phyloP scores from a whole-genome alignment of 1,284 basidiomycete genomes.

The Apiotrichum porosum region DNA sequence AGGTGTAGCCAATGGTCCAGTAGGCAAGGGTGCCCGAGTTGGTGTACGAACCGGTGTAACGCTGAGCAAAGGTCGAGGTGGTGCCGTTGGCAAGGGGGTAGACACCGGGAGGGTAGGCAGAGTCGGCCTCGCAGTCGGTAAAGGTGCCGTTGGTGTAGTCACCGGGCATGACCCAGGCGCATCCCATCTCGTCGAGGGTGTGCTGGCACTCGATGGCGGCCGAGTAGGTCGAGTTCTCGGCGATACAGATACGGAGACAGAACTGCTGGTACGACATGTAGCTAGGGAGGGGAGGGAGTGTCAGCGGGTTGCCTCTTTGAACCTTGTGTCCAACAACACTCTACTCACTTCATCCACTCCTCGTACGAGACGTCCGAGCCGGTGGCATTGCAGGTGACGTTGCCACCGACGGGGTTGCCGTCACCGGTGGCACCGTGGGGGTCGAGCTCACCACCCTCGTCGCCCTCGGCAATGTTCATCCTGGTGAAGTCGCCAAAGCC shows the following conservation, averaged over 20 bases:
- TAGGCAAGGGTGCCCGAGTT: conserved; percentile 17
- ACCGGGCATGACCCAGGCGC: conserved; percentile 50
- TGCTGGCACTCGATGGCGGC: conserved; percentile 44
- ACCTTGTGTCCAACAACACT: too few species aligned
- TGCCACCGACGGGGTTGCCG: conserved; percentile 55
- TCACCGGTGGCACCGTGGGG: conserved; percentile 51
- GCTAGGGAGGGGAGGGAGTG: conserved; percentile 18
- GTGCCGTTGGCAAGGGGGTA: conserved; percentile 42
- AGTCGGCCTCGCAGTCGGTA: conserved; percentile 48
- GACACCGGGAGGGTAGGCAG: conserved; percentile 48
- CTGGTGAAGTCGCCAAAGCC: conserved; percentile 50
- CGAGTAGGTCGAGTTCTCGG: conserved; percentile 43
- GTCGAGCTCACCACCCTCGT: conserved; percentile 52
- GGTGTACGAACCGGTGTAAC: conserved; percentile 48
- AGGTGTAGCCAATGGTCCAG: conserved; percentile 45
- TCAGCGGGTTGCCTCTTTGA: too few species aligned
- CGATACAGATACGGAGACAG: conserved; percentile 50
- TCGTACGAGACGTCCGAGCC: conserved; percentile 53
- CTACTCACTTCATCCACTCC: conserved; percentile 52
- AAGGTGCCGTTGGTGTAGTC: conserved; percentile 49
- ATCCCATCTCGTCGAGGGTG: conserved; percentile 50
- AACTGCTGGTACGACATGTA: conserved; percentile 48
- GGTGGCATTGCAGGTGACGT: conserved; percentile 53
- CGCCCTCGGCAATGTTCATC: conserved; percentile 48
- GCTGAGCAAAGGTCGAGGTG: conserved; percentile 48